Conservation (phyloP, 2,329 filamentous ascomycete genomes). For the Paramyrothecium roridum region DNA sequence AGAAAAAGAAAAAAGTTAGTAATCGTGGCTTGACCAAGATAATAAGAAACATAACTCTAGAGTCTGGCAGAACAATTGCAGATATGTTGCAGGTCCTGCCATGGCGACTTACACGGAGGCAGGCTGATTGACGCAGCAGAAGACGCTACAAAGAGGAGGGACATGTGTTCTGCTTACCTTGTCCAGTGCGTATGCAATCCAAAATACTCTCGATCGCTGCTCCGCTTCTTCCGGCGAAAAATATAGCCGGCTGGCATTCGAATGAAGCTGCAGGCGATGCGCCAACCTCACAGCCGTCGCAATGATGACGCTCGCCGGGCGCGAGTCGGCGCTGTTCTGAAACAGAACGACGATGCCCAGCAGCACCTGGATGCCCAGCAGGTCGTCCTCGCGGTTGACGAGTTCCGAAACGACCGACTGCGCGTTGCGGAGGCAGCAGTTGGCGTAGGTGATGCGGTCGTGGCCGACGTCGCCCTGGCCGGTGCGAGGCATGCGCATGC, state of each 20-base stretch:
- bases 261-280: constrained; percentile 32
- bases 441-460: constrained; percentile 15
- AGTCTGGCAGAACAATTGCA: too few species aligned
- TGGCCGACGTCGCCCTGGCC: constrained; percentile 11
- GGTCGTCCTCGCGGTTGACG: constrained; percentile 31
- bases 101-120: neutral
- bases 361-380: constrained; percentile 34
- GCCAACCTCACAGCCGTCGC: constrained; percentile 34
- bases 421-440: constrained; percentile 31
- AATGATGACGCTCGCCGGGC: constrained; percentile 33
- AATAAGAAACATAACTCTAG: too few species aligned
- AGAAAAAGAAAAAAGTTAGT: neutral
- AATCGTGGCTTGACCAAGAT: neutral
- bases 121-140: neutral
- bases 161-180: constrained; percentile 22
- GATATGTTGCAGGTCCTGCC: neutral
- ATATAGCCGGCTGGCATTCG: constrained; percentile 15
- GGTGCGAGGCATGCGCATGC: constrained; percentile 22
- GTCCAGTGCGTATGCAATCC: constrained; percentile 37
- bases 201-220: constrained; percentile 35
- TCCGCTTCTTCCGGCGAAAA: constrained; percentile 24
- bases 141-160: neutral
- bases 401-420: constrained; percentile 35
- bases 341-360: constrained; percentile 34
- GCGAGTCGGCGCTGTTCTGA: constrained; percentile 31